These are phyloP conservation scores for Saccharum spontaneum DNA, from an alignment of 176 grass and related monocot species.

Conservation along the genomic window DNA sequence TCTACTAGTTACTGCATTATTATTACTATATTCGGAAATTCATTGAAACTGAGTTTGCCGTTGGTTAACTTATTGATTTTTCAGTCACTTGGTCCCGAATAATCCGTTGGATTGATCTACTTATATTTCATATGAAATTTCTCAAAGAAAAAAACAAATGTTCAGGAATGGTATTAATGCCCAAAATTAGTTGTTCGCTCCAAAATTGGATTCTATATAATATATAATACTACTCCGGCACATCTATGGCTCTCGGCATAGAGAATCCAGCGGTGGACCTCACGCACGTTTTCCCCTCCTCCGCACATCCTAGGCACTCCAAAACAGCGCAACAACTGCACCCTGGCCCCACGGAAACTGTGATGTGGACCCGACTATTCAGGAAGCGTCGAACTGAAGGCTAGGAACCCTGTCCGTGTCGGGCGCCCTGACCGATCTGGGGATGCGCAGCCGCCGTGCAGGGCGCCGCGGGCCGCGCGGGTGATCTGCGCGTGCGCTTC, in stretches of 20 bases:
- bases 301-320: accelerated
- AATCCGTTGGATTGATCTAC: too few species aligned
- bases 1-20: too few species aligned
- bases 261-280: constrained; percentile 8
- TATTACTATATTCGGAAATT: too few species aligned
- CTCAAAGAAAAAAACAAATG: too few species aligned
- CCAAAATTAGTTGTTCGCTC: too few species aligned
- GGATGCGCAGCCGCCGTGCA: background rate
- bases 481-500: constrained; percentile 45
- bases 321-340: background rate
- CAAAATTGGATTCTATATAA: too few species aligned
- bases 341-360: background rate
- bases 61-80: too few species aligned
- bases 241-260: background rate
- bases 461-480: background rate
- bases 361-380: background rate
- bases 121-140: too few species aligned
- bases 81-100: too few species aligned
- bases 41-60: too few species aligned
- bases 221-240: too few species aligned
- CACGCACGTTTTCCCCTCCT: background rate
- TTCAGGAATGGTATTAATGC: too few species aligned
- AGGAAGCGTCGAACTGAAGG: background rate
- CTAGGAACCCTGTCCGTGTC: background rate
- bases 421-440: background rate